Conservation (phyloP, 1,284 basidiomycete species). For the Ceratobasidium sp. region DNA sequence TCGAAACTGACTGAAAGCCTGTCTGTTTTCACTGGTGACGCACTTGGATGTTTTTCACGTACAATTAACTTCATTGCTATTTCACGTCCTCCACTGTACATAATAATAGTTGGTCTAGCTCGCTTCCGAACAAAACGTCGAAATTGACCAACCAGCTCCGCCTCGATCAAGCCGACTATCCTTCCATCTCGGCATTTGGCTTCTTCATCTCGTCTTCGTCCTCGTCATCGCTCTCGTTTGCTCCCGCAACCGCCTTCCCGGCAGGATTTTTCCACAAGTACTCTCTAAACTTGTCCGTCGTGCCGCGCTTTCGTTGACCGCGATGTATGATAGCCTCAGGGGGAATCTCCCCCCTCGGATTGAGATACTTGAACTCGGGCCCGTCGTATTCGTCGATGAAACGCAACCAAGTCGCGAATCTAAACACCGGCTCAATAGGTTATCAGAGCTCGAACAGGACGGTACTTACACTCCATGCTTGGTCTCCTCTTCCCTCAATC, state of each 20-base stretch:
- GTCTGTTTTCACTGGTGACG: too few relatives aligned
- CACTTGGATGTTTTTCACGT: too few relatives aligned
- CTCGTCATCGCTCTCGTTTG: constrained; percentile 67
- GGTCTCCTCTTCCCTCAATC: constrained; percentile 86
- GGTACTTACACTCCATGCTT: constrained; percentile 77
- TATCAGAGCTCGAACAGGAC: constrained; percentile 32
- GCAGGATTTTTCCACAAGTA: constrained; percentile 51
- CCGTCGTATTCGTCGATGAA: constrained; percentile 75
- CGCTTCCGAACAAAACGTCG: too few relatives aligned
- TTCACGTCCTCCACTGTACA: too few relatives aligned
- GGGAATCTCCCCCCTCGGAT: constrained; percentile 76
- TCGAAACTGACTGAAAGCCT: too few relatives aligned
- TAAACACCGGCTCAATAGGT: constrained; percentile 50
- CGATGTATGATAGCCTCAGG: constrained; percentile 67
- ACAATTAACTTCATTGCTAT: too few relatives aligned
- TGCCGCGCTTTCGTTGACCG: constrained; percentile 66
- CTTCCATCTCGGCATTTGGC: constrained; percentile 75
- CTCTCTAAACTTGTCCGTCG: constrained; percentile 72
- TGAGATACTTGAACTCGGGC: constrained; percentile 74
- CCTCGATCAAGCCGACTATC: constrained; percentile 52
- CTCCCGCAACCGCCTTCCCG: constrained; percentile 57
- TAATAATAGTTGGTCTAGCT: too few relatives aligned
- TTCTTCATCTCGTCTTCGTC: constrained; percentile 66
- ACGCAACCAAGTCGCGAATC: constrained; percentile 81
- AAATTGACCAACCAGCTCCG: too few relatives aligned